phyloP scores from a whole-genome alignment of 345 rosid genomes.

The Brassica rapa region DNA sequence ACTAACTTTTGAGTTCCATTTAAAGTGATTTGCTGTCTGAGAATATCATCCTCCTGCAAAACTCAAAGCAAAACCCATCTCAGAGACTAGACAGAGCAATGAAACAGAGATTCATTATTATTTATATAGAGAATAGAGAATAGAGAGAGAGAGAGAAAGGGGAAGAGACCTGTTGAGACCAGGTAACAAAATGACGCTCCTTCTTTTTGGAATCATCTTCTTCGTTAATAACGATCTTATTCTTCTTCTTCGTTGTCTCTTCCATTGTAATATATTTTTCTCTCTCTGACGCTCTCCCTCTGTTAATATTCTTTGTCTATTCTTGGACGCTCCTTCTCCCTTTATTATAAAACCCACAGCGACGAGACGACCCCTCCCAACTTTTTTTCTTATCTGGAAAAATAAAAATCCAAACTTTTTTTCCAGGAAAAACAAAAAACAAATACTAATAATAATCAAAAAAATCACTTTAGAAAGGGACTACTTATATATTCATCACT shows the following conservation, averaged over 20 bases:
- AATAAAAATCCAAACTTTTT: slow-evolving; percentile 30
- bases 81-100: slow-evolving; percentile 26
- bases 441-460: neutral
- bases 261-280: slow-evolving; percentile 41
- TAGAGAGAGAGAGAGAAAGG: neutral
- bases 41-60: slow-evolving; percentile 89
- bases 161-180: slow-evolving; percentile 65
- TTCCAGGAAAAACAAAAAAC: slow-evolving; percentile 15
- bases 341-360: slow-evolving; percentile 53
- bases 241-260: slow-evolving; percentile 54
- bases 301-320: slow-evolving; percentile 25
- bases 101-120: slow-evolving; percentile 26
- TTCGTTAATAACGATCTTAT: slow-evolving; percentile 41
- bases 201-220: slow-evolving; percentile 68
- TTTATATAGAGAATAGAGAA: neutral
- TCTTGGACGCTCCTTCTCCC: slow-evolving; percentile 60
- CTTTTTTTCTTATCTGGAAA: slow-evolving; percentile 26
- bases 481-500: slow-evolving; percentile 31
- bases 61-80: slow-evolving; percentile 18
- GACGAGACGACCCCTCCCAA: slow-evolving; percentile 41
- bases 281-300: slow-evolving; percentile 20
- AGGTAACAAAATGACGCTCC: slow-evolving; percentile 83
- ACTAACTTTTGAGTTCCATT: slow-evolving; percentile 92
- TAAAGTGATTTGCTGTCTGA: slow-evolving; percentile 71
- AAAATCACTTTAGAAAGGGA: slow-evolving; percentile 33